Percentiles rank a stretch among this genome's conserved stretches.
Evolutionary conservation across 768 basidiomycete genomes (phyloP).

Genomic region (Candolleomyces efflorescens): DNA sequence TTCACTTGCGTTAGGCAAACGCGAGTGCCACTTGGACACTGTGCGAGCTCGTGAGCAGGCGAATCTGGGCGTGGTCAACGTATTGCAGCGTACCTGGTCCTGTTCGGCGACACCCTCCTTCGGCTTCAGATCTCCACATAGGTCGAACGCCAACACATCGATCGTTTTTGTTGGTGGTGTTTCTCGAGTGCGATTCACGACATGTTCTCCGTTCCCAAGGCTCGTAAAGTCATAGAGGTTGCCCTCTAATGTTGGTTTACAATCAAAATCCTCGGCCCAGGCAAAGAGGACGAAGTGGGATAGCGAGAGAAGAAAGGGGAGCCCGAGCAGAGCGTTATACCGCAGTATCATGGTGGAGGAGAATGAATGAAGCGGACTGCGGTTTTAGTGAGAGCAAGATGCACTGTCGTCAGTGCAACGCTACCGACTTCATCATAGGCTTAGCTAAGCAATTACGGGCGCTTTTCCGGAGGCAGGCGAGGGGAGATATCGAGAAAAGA

Average conservation of each 20-base stretch:
- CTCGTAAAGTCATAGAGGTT: conserved; percentile 56
- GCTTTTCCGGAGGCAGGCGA: not conserved
- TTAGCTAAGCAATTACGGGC: not conserved
- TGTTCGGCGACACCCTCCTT: conserved; percentile 41
- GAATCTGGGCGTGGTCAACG: not conserved
- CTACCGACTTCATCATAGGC: not conserved
- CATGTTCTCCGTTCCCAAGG: conserved; percentile 46
- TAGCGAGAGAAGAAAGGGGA: conserved; percentile 7
- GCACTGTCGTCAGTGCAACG: conserved; percentile 1
- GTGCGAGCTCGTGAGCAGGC: conserved; percentile 4
- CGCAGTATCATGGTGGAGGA: conserved; percentile 19
- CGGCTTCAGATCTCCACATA: conserved; percentile 57
- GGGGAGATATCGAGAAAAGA: not conserved
- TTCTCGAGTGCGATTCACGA: conserved; percentile 44
- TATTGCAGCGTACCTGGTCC: conserved; percentile 61
- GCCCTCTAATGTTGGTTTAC: conserved; percentile 19
- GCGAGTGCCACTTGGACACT: conserved; percentile 69
- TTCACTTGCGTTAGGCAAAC: conserved; percentile 74
- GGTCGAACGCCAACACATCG: conserved; percentile 60
- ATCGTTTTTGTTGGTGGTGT: conserved; percentile 61
- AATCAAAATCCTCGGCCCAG: conserved; percentile 40
- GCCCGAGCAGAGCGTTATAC: conserved; percentile 6
- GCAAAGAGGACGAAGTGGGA: not conserved
- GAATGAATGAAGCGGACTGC: conserved; percentile 2
- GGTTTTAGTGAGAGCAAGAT: not conserved